These are phyloP conservation scores for Aspergillus affinis DNA, from an alignment of 495 filamentous ascomycete species.

Conservation along the genomic window DNA sequence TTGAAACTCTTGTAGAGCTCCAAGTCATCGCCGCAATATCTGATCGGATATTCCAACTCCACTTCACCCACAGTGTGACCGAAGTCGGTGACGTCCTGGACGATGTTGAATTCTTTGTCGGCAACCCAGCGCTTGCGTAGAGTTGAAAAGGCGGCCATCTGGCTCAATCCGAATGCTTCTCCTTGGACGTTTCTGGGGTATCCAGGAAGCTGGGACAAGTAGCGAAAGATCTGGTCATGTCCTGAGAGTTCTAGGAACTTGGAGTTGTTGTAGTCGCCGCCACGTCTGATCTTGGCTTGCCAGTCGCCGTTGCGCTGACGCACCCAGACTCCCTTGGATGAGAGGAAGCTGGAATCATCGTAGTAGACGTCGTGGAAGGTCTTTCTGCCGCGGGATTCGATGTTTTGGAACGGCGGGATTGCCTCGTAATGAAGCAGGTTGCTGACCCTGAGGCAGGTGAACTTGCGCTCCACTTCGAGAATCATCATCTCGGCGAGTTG, in stretches of 20 bases:
- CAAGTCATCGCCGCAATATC: neutral
- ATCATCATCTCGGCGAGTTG: neutral
- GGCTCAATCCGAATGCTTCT: slow-evolving; percentile 1
- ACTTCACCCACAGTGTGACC: slow-evolving; percentile 7
- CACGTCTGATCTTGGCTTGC: slow-evolving; percentile 13
- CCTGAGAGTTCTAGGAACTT: slow-evolving; percentile 8
- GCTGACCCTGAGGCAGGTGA: neutral
- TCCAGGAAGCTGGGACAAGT: slow-evolving; percentile 2
- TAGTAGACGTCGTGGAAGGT: slow-evolving; percentile 13
- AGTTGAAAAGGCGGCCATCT: slow-evolving; percentile 6
- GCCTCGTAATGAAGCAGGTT: neutral
- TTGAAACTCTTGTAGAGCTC: neutral
- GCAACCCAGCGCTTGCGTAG: neutral
- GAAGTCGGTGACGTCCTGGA: slow-evolving; percentile 9
- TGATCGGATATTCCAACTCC: neutral
- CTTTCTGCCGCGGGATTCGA: slow-evolving; percentile 3
- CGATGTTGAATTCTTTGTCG: slow-evolving; percentile 5
- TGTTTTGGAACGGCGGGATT: neutral
- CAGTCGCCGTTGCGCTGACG: slow-evolving; percentile 5
- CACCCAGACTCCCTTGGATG: slow-evolving; percentile 6
- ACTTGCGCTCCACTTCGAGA: slow-evolving; percentile 15
- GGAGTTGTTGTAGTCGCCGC: slow-evolving; percentile 11
- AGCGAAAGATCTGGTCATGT: neutral
- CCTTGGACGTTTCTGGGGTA: neutral
- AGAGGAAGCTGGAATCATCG: slow-evolving; percentile 8